A percentile compares a stretch with the other conserved stretches of the same genome.
These are phyloP conservation scores for Fusarium sp. DNA, from an alignment of 2,329 filamentous ascomycete genomes.

Conservation along the genomic window DNA sequence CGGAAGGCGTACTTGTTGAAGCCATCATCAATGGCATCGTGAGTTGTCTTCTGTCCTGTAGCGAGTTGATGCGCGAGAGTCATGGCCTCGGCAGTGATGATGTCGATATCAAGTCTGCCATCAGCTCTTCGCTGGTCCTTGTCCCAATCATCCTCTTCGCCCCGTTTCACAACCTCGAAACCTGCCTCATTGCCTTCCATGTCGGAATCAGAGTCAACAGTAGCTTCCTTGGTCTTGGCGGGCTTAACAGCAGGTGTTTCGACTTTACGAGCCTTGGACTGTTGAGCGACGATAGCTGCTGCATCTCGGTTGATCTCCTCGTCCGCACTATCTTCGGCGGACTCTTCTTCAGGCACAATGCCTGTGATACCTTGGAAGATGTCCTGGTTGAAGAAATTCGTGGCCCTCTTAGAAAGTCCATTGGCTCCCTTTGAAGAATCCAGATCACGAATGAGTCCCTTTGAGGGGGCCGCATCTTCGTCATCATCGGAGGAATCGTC, in stretches of 20 bases:
- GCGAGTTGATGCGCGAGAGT: constrained; percentile 93
- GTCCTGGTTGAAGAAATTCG: constrained; percentile 93
- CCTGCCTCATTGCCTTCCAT: constrained; percentile 58
- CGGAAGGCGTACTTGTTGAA: constrained; percentile 95
- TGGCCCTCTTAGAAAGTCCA: constrained; percentile 66
- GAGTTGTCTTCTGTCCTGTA: constrained; percentile 81
- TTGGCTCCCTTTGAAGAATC: constrained; percentile 45
- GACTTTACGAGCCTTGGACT: constrained; percentile 46
- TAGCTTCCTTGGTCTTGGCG: constrained; percentile 39
- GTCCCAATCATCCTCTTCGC: constrained; percentile 71
- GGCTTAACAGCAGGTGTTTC: constrained; percentile 13
- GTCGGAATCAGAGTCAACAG: constrained; percentile 46
- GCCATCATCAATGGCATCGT: constrained; percentile 87
- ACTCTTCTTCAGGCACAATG: constrained; percentile 63
- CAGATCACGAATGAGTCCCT: constrained; percentile 53
- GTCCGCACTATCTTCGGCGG: constrained; percentile 42
- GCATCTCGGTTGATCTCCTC: constrained; percentile 52
- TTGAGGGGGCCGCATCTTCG: constrained; percentile 39
- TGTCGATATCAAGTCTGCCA: constrained; percentile 86
- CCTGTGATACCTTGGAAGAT: constrained; percentile 88
- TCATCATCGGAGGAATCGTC: constrained; percentile 53
- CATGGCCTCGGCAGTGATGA: constrained; percentile 99
- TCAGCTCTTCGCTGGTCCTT: constrained; percentile 71
- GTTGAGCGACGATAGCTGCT: constrained; percentile 42
- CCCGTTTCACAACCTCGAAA: constrained; percentile 71